Evolutionary conservation across 352 stramenopile genomes (phyloP), one percentile per base, ranked within the genome.

Genomic region (Chrysophaeum taylorii): DNA sequence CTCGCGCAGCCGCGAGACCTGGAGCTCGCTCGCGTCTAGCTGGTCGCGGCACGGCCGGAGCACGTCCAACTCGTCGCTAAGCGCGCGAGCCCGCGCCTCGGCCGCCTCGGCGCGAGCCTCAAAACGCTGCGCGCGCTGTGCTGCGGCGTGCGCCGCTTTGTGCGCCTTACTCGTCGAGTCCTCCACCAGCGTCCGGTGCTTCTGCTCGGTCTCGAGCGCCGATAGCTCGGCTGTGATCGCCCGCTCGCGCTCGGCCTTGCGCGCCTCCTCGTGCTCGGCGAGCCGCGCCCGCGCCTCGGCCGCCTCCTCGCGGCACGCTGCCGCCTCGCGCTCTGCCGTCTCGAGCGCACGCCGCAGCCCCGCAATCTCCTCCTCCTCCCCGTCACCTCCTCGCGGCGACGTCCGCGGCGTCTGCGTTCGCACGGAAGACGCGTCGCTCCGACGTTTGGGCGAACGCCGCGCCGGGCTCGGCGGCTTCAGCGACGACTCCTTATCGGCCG

Each of bases 181-280:
- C 33, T 15, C 57, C 1, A 14, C 57, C 14, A 27, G 33, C 33
- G 31, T 36, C 5, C 9, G 12, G 16, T 7, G 2, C 31, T 18
- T 23, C 2, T 25, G 1, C 33, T 31, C 36, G 5, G 16, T 4
- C 27, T 63, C 52, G 52, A 63, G 31, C 1, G 23, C 57, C 33
- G 4, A 29, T 23, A 66, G 29, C 57, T 66, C 57, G 2, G 57
- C 57, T 36, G 31, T 23, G 12, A 66, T 18, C 31, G 57, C 57
- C 12, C 57, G 57, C 35, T 42, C 57, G 33, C 57, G 57, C 33
- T 66, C 57, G 16, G 57, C 57, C 14, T 66, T 36, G 31, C 57
- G 57, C 1, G 15, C 57, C 33, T 27, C 57, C 57, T 66, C 57
- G 35, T 31, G 27, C 16, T 23, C 2, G 33, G 35, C 21, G 33